A percentile compares a stretch with the other conserved stretches of the same genome.
Evolutionary conservation across 2,329 filamentous ascomycete genomes (phyloP).

Genomic region (Bipolaris gigantea): DNA sequence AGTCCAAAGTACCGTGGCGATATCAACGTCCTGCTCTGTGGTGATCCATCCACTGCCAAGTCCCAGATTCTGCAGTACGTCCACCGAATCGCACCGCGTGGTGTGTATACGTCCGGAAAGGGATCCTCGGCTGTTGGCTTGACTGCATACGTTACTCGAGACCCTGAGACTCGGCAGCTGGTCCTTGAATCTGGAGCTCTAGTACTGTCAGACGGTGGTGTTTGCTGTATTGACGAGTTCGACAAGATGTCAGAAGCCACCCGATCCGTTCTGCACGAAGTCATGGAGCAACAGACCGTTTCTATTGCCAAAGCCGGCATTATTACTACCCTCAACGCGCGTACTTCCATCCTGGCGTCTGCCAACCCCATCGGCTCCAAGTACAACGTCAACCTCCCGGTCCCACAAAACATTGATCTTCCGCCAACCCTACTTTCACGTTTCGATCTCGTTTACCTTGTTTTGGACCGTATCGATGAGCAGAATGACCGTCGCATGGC

Average conservation of each 20-base stretch:
- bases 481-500: conserved; percentile 84
- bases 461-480: conserved; percentile 92
- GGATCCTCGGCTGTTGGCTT: conserved; percentile 76
- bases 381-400: conserved; percentile 93
- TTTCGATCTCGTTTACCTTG: conserved; percentile 96
- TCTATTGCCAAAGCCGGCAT: conserved; percentile 78
- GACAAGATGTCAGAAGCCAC: conserved; percentile 80
- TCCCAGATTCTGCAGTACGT: conserved; percentile 94
- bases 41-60: conserved; percentile 95
- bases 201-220: conserved; percentile 72
- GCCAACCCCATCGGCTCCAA: conserved; percentile 98
- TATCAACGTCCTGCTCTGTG: conserved; percentile 95
- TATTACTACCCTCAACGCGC: conserved; percentile 87
- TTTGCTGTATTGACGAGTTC: conserved; percentile 79
- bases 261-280: conserved; percentile 74
- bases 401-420: conserved; percentile 97
- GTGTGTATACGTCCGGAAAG: conserved; percentile 76
- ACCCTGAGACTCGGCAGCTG: conserved; percentile 72
- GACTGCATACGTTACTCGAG: conserved; percentile 75
- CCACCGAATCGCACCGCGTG: conserved; percentile 93
- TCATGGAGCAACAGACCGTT: conserved; percentile 80
- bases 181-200: conserved; percentile 75
- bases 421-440: conserved; percentile 92
- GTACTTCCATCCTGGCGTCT: conserved; percentile 93
- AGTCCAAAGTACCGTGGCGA: conserved; percentile 95